Base-by-base conservation (phyloP, 768 basidiomycete genomes). In the Megacollybia marginata region DNA sequence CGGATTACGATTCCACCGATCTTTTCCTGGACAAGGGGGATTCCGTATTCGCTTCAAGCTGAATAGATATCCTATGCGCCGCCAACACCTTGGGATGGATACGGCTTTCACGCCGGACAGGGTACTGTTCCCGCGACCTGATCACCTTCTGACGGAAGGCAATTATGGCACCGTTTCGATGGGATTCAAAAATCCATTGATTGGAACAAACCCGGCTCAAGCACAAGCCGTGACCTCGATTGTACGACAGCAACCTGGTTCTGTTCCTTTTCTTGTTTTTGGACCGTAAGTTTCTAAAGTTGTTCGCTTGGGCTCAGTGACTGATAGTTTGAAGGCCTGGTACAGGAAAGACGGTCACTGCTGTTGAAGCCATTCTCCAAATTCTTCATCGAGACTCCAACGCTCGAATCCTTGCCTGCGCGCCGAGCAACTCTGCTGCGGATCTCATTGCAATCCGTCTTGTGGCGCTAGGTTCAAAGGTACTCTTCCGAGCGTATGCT, bases 351-450 rank as follows among this genome's bases (percentile, higher is more conserved):
- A 85, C 83, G 0, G 71, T 83, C 19, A 84, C 82, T 0, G 66
- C 80, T 1, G 75, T 83, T 2, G 83, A 86, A 58, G 75, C 77
- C 1, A 83, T 85, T 34, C 67, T 62, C 3, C 83, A 86, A 55
- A 58, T 85, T 2, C 64, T 83, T 4, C 57, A 55, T 10, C 51
- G 50, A 9, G 56, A 79, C 52, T 69, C 71, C 0, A 40, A 66
- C 5, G 68, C 71, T 1, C 70, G 67, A 33, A 73, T 86, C 48
- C 70, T 86, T 1, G 83, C 77, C 0, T 84, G 82, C 53, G 81
- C 83, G 0, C 83, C 83, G 0, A 83, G 75, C 63, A 85, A 85
- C 62, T 79, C 79, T 2, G 83, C 83, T 0, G 82, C 82, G 2
- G 83, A 85, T 53, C 60, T 79, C n/a, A 68, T 83, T 16, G 73